Base-by-base conservation (phyloP, 208 protist species). In the Lotmaria passim region DNA sequence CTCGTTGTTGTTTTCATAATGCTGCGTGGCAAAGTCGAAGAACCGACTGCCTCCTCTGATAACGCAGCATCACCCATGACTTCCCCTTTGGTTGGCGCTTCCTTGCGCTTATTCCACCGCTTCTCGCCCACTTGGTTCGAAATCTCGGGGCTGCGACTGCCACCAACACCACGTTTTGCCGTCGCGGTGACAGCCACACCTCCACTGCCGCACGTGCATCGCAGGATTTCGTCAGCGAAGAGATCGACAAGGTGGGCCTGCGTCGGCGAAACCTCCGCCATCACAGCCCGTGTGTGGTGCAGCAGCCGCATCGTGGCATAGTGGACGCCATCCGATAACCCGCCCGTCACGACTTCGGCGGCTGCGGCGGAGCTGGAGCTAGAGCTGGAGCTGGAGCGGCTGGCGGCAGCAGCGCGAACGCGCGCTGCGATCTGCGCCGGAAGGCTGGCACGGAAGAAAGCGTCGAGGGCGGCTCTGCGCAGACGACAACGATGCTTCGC, bases 161-260 rank as follows among this genome's bases (percentile, higher is more conserved):
- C 5, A 36, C 7, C 50, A 56, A 15, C 50, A 14, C n/a, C n/a
- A n/a, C n/a, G n/a, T n/a, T n/a, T n/a, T n/a, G n/a, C n/a, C n/a
- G n/a, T n/a, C n/a, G 17, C 28, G 14, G 39, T 23, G 21, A 17
- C 36, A 10, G 24, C 36, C 36, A 36, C 33, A 1, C 21, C 57
- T 36, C 23, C 5, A 28, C 17, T 26, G 14, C 10, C 55, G 6
- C 19, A 0, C 21, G 17, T 26, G 39, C n/a, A 4, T 23, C 33
- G 36, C 30, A 63, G 46, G 50, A 75, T 55, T 2, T 36, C 43
- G 0, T 34, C 43, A 8, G 53, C 61, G 31, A 77, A 71, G 28
- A 77, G 63, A 39, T 77, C 56, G 2, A 77, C 38, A n/a, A 77
- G 57, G 41, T 77, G 44, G 21, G 44, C 57, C 55, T 77, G 71